phyloP scores from a whole-genome alignment of 306 rosid genomes.

The Arachis stenosperma region DNA sequence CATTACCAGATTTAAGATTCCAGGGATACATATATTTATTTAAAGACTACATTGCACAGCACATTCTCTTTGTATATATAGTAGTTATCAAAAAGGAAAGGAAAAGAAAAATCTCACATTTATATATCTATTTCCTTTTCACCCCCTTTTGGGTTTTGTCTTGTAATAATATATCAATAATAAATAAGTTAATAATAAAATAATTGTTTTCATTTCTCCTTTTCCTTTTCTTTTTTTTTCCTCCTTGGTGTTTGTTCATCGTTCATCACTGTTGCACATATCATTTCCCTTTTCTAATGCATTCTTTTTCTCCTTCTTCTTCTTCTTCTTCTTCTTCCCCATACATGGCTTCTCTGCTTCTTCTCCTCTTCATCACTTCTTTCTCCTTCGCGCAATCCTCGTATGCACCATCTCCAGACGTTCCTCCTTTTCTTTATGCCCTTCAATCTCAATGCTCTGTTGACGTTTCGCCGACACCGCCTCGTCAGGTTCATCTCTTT shows the following conservation, averaged over 20 bases:
- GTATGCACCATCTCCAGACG: conserved; percentile 34
- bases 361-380: conserved; percentile 43
- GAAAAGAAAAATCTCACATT: background rate
- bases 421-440: conserved; percentile 44
- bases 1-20: conserved; percentile 13
- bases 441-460: conserved; percentile 75
- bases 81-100: no score
- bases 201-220: background rate
- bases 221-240: no score
- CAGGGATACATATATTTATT: no score
- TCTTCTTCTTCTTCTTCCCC: conserved; percentile 40
- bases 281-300: conserved; percentile 8
- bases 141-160: background rate
- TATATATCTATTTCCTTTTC: background rate
- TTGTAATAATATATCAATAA: background rate
- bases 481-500: conserved; percentile 55
- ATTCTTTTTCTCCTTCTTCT: background rate
- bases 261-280: conserved; percentile 3
- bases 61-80: no score
- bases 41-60: no score
- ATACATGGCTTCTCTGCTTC: conserved; percentile 47
- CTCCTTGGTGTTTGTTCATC: background rate
- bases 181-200: no score
- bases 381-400: conserved; percentile 41
- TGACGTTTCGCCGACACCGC: conserved; percentile 51